Evolutionary conservation across 2,329 filamentous ascomycete species (phyloP).

Genomic region (Zasmidium cellare): DNA sequence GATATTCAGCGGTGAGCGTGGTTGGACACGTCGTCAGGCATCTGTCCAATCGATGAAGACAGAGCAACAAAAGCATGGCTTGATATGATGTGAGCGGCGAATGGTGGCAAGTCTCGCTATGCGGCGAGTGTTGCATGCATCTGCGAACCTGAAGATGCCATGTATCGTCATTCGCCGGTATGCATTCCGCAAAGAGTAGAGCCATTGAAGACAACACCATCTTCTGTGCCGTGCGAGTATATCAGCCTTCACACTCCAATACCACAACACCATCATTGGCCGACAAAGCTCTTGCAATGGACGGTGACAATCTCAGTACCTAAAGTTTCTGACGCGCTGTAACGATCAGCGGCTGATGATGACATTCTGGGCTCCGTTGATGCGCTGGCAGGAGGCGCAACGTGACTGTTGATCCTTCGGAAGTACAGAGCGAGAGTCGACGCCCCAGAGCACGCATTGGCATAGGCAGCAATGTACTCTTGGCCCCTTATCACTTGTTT

Average conservation of each 20-base stretch:
- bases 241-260: background rate
- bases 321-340: background rate
- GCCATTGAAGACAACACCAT: background rate
- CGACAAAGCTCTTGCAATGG: background rate
- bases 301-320: background rate
- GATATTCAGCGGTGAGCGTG: slow-evolving; percentile 5
- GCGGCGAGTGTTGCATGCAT: background rate
- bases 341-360: background rate
- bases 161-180: background rate
- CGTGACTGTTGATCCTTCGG: background rate
- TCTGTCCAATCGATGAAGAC: background rate
- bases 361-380: background rate
- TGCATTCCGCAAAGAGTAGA: background rate
- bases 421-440: background rate
- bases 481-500: no score
- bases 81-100: background rate
- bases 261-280: background rate
- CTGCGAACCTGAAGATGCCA: background rate
- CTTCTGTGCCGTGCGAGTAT: background rate
- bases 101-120: background rate
- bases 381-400: slow-evolving; percentile 2
- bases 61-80: background rate
- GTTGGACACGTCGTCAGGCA: slow-evolving; percentile 1
- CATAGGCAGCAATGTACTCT: no score
- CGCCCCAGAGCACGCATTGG: no score